Evolutionary conservation across 306 rosid genomes (phyloP).

Genomic region (Cucurbita pepo): DNA sequence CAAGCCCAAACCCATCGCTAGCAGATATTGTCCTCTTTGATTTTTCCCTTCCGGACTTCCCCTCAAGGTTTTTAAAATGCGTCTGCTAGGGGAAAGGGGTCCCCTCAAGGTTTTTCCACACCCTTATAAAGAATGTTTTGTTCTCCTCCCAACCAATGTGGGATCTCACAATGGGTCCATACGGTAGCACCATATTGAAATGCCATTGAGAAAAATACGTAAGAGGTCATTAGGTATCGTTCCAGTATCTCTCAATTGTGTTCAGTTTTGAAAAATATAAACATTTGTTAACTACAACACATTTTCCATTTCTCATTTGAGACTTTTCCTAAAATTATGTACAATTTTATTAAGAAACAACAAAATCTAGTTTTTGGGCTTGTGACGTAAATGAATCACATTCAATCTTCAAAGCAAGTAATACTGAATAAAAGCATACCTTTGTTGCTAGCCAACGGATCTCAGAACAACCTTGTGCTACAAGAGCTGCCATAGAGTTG

Average conservation of each 20-base stretch:
- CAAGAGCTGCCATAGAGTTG: conserved; percentile 96
- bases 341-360: not conserved
- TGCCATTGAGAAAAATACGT: not conserved
- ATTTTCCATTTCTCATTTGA: not conserved
- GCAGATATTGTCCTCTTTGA: too few species aligned
- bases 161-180: not conserved
- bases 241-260: not conserved
- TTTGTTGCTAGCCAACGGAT: conserved; percentile 93
- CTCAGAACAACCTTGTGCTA: conserved; percentile 92
- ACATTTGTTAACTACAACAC: not conserved
- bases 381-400: not conserved
- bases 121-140: too few species aligned
- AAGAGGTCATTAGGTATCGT: not conserved
- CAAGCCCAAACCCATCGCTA: too few species aligned
- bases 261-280: not conserved
- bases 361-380: not conserved
- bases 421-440: conserved; percentile 20
- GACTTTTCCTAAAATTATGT: not conserved
- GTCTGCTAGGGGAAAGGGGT: too few species aligned
- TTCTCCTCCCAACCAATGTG: too few species aligned
- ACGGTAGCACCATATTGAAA: not conserved
- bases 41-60: too few species aligned
- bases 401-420: not conserved
- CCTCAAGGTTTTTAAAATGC: too few species aligned
- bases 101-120: too few species aligned